These are phyloP conservation scores for Pholiota molesta DNA, from an alignment of 768 basidiomycete species.

Conservation along the genomic window DNA sequence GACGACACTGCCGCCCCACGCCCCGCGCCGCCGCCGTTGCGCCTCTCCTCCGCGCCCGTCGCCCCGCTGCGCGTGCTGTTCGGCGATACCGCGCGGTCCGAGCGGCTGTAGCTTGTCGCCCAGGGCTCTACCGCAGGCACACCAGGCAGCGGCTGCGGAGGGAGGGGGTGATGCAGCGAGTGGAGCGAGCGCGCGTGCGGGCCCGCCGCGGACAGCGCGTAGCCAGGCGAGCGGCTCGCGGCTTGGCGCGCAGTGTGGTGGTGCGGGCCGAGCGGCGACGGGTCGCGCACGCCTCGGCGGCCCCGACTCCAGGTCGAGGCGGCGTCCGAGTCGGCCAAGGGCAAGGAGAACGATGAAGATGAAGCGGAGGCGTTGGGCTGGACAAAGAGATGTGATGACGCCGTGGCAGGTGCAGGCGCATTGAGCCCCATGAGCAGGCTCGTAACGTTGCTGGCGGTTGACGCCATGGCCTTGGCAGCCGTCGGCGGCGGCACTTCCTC, in stretches of 20 bases:
- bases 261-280: slow-evolving; percentile 4
- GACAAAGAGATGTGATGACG: background rate
- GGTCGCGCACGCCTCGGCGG: slow-evolving; percentile 37
- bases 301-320: slow-evolving; percentile 53
- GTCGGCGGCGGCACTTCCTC: slow-evolving; percentile 40
- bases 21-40: slow-evolving; percentile 35
- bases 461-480: slow-evolving; percentile 47
- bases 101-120: slow-evolving; percentile 17
- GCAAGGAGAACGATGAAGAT: slow-evolving; percentile 5
- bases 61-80: slow-evolving; percentile 24
- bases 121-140: slow-evolving; percentile 31
- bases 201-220: slow-evolving; percentile 25
- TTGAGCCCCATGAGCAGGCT: slow-evolving; percentile 74
- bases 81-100: slow-evolving; percentile 58
- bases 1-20: slow-evolving; percentile 54
- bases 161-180: slow-evolving; percentile 9
- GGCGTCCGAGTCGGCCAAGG: slow-evolving; percentile 32
- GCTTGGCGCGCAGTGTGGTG: slow-evolving; percentile 18
- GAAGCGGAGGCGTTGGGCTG: slow-evolving; percentile 1
- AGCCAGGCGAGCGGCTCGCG: slow-evolving; percentile 30
- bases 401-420: slow-evolving; percentile 38
- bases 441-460: slow-evolving; percentile 79
- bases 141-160: slow-evolving; percentile 5
- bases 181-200: slow-evolving; percentile 8
- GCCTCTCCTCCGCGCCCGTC: background rate